phyloP scores from a whole-genome alignment of 495 filamentous ascomycete genomes.

The Aspergillus affinis region DNA sequence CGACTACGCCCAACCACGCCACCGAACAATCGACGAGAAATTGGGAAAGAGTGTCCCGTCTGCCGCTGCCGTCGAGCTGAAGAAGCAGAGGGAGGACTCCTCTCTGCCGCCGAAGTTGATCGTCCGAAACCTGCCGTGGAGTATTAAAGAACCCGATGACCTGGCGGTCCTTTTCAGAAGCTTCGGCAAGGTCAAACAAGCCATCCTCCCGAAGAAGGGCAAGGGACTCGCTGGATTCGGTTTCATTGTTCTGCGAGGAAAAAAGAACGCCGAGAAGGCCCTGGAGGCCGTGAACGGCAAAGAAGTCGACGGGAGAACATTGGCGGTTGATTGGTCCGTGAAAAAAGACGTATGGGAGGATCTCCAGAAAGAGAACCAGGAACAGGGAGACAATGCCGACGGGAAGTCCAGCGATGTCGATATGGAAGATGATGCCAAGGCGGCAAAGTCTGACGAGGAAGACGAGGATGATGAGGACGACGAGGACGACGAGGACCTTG shows the following conservation, averaged over 20 bases:
- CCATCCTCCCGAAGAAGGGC: conserved; percentile 74
- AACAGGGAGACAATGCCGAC: conserved; percentile 27
- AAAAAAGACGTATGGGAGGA: conserved; percentile 84
- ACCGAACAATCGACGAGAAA: conserved; percentile 61
- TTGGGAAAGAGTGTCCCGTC: conserved; percentile 49
- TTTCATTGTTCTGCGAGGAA: conserved; percentile 83
- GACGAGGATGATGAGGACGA: conserved; percentile 28
- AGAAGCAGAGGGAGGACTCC: conserved; percentile 56
- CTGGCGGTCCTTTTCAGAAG: conserved; percentile 73
- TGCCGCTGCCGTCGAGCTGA: conserved; percentile 47
- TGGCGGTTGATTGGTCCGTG: conserved; percentile 96
- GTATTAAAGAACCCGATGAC: conserved; percentile 80
- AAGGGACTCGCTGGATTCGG: conserved; percentile 82
- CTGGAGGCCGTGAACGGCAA: conserved; percentile 84
- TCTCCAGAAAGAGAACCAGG: conserved; percentile 45
- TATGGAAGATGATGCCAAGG: conserved; percentile 38
- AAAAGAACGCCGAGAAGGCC: conserved; percentile 90
- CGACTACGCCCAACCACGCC: conserved; percentile 82
- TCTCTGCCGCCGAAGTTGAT: conserved; percentile 79
- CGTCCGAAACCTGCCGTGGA: conserved; percentile 95
- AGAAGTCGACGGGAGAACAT: conserved; percentile 76
- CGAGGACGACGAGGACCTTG: conserved; percentile 26
- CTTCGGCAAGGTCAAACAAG: conserved; percentile 85
- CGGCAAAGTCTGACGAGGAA: conserved; percentile 27
- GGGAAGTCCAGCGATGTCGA: conserved; percentile 31